Evolutionary conservation across 2,329 filamentous ascomycete genomes (phyloP).

Genomic region (Stylonectria norvegica): DNA sequence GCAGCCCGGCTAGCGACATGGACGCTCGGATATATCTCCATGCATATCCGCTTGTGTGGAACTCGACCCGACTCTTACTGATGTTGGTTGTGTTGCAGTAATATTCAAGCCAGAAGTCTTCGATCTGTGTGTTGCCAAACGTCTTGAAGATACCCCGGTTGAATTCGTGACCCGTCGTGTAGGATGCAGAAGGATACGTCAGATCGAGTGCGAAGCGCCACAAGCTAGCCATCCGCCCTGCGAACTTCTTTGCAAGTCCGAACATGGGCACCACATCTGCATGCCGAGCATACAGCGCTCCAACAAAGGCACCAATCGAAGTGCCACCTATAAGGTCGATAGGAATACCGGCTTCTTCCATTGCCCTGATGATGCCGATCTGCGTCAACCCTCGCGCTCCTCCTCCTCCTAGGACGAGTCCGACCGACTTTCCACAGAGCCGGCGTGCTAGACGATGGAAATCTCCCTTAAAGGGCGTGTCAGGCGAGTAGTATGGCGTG

Average conservation of each 20-base stretch:
- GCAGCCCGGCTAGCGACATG: constrained; percentile 89
- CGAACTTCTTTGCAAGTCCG: constrained; percentile 93
- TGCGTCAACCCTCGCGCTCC: constrained; percentile 90
- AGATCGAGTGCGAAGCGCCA: constrained; percentile 97
- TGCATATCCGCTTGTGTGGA: constrained; percentile 93
- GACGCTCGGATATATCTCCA: constrained; percentile 96
- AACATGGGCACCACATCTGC: constrained; percentile 97
- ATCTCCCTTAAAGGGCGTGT: constrained; percentile 92
- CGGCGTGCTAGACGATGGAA: constrained; percentile 89
- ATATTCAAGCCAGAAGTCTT: constrained; percentile 98
- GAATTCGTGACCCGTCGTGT: constrained; percentile 98
- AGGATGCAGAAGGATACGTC: constrained; percentile 93
- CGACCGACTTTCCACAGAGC: constrained; percentile 90
- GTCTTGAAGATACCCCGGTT: constrained; percentile 99
- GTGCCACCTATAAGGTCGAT: constrained; percentile 95
- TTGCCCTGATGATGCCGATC: constrained; percentile 86
- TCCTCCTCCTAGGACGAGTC: constrained; percentile 88
- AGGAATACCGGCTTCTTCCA: constrained; percentile 94
- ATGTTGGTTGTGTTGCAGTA: constrained; percentile 99
- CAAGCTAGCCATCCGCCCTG: constrained; percentile 97
- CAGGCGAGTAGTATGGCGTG: constrained; percentile 82
- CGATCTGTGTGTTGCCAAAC: constrained; percentile 93
- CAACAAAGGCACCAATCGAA: constrained; percentile 93
- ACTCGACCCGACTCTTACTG: constrained; percentile 85
- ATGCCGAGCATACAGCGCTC: constrained; percentile 90